Conservation (phyloP, 179 eudicot species). For the Silene vulgaris region DNA sequence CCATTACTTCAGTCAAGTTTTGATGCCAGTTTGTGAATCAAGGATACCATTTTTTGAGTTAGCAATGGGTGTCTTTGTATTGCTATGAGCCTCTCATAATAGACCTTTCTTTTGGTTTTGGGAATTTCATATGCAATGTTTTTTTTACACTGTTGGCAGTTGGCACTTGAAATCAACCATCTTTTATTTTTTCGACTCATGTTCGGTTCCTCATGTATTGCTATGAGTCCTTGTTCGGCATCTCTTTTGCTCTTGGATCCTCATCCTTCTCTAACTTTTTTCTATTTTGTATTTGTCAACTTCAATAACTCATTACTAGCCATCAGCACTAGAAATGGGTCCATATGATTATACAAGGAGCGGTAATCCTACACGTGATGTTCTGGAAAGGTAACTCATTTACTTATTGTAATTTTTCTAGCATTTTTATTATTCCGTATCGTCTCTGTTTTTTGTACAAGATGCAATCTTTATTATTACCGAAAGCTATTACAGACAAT, state of each 20-base stretch:
- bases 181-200: too few relatives aligned
- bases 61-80: background rate
- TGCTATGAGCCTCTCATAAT: background rate
- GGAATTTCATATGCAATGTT: too few relatives aligned
- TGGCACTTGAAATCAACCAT: too few relatives aligned
- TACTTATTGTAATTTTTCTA: background rate
- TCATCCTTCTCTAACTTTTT: background rate
- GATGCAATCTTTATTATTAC: background rate
- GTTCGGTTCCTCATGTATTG: too few relatives aligned
- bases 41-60: background rate
- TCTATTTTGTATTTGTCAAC: background rate
- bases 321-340: conserved; percentile 72
- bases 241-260: background rate
- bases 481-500: background rate
- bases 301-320: conserved; percentile 39
- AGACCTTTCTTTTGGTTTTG: too few relatives aligned
- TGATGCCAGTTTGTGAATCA: background rate
- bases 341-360: conserved; percentile 93
- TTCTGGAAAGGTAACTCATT: conserved; percentile 55
- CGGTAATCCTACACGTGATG: conserved; percentile 95
- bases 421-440: background rate
- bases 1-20: background rate
- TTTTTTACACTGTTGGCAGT: too few relatives aligned
- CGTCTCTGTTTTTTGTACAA: conserved; percentile 6
- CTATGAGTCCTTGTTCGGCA: background rate